A percentile compares a stretch with the other conserved stretches of the same genome.
Evolutionary conservation across 2,329 filamentous ascomycete genomes (phyloP).

Genomic region (Neurospora sp.): DNA sequence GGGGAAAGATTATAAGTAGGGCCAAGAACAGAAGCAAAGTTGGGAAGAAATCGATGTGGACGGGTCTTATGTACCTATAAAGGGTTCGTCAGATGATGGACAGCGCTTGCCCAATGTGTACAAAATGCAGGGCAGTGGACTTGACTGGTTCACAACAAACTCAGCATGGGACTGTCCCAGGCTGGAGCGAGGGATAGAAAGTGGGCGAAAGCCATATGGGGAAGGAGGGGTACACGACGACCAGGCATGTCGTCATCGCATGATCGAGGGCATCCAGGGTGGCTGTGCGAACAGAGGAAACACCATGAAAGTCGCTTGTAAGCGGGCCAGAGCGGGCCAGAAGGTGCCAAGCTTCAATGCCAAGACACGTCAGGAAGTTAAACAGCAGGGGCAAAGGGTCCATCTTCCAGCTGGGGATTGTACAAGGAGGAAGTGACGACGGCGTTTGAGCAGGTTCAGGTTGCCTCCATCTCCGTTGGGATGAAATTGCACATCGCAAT

Average conservation of each 20-base stretch:
- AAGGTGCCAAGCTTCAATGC: not conserved
- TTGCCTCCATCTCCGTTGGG: conserved; percentile 7
- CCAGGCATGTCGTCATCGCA: conserved; percentile 6
- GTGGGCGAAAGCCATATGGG: not conserved
- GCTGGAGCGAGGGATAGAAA: not conserved
- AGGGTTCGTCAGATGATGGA: not conserved
- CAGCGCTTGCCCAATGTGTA: not conserved
- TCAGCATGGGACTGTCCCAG: not conserved
- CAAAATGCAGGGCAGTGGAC: not conserved
- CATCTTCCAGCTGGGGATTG: conserved; percentile 27
- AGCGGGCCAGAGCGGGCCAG: not conserved
- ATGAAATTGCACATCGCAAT: not conserved
- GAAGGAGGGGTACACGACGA: conserved; percentile 1
- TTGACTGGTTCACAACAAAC: not conserved
- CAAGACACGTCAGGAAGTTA: not conserved
- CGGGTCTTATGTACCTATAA: not conserved
- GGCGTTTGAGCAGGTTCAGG: conserved; percentile 21
- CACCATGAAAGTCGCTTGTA: conserved; percentile 1
- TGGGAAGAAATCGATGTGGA: not conserved
- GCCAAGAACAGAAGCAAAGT: conserved; percentile 1
- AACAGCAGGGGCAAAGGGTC: not conserved
- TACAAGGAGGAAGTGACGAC: conserved; percentile 18
- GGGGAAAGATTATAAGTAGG: not conserved
- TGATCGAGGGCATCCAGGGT: conserved; percentile 3
- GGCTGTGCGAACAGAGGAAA: conserved; percentile 3